Percentiles rank a stretch among this genome's conserved stretches.
Conservation (phyloP, 805 yeast genomes). For the Yarrowia keelungensis region DNA sequence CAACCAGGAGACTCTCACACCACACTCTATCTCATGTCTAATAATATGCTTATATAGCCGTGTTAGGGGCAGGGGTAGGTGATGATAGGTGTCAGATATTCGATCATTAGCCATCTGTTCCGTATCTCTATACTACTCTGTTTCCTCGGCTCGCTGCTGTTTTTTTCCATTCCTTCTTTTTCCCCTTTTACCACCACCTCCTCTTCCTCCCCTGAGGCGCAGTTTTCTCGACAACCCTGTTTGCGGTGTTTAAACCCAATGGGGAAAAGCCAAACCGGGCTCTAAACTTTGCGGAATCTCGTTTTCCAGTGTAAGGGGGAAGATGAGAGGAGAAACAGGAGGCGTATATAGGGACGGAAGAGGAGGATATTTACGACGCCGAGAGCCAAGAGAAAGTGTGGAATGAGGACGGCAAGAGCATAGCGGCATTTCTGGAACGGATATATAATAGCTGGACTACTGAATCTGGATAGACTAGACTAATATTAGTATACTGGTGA, state of each 20-base stretch:
- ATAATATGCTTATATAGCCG: slow-evolving; percentile 34
- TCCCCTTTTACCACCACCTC: neutral
- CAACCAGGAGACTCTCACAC: neutral
- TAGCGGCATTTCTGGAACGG: too few species aligned
- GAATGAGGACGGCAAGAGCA: too few species aligned
- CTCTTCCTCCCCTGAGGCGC: slow-evolving; percentile 26
- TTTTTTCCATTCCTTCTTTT: neutral
- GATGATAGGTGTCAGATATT: too few species aligned
- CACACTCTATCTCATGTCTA: slow-evolving; percentile 27
- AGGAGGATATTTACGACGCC: too few species aligned
- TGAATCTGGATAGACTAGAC: too few species aligned
- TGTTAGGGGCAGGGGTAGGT: neutral
- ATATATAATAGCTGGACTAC: too few species aligned
- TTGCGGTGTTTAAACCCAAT: slow-evolving; percentile 29
- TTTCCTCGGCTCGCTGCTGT: neutral
- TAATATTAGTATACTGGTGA: too few species aligned
- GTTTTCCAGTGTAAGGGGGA: too few species aligned
- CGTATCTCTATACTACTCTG: neutral
- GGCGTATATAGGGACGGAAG: too few species aligned
- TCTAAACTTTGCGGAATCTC: slow-evolving; percentile 1
- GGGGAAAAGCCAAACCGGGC: slow-evolving; percentile 14
- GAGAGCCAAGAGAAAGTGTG: too few species aligned
- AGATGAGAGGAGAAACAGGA: too few species aligned
- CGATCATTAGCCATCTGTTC: too few species aligned
- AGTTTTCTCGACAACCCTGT: slow-evolving; percentile 23